A percentile compares a stretch with the other conserved stretches of the same genome.
phyloP scores from a whole-genome alignment of 805 yeast species.

The Wickerhamiella domercqiae region DNA sequence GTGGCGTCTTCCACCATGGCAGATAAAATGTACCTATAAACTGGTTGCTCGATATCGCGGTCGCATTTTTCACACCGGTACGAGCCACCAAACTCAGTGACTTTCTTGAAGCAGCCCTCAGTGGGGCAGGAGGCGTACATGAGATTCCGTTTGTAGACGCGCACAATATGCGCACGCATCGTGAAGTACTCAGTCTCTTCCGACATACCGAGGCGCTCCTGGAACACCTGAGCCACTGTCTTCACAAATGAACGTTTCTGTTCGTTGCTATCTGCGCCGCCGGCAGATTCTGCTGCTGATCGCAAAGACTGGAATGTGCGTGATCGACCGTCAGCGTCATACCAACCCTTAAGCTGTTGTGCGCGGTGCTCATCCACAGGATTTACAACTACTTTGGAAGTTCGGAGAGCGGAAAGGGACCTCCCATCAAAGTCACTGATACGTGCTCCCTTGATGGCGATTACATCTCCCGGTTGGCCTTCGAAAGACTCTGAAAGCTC shows the following conservation, averaged over 20 bases:
- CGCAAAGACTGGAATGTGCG: neutral
- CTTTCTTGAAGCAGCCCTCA: conserved; percentile 71
- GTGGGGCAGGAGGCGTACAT: conserved; percentile 80
- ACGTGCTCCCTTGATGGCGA: conserved; percentile 83
- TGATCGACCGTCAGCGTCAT: conserved; percentile 55
- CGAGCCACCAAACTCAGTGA: conserved; percentile 52
- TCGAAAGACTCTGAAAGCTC: conserved; percentile 66
- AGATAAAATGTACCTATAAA: conserved; percentile 67
- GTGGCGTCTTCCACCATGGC: conserved; percentile 72
- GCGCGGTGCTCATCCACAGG: conserved; percentile 80
- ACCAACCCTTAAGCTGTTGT: conserved; percentile 86
- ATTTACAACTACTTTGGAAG: conserved; percentile 59
- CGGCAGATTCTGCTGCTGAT: conserved; percentile 26
- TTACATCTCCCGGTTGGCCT: conserved; percentile 44
- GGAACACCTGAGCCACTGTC: conserved; percentile 48
- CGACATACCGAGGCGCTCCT: conserved; percentile 51
- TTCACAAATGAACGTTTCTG: conserved; percentile 41
- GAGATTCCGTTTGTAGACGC: conserved; percentile 57
- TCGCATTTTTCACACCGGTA: conserved; percentile 96
- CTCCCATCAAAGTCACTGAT: conserved; percentile 83
- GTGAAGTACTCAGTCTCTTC: conserved; percentile 71
- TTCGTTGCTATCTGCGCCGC: conserved; percentile 24
- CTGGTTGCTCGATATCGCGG: conserved; percentile 48
- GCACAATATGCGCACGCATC: conserved; percentile 59
- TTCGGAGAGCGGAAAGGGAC: conserved; percentile 61